Evolutionary conservation across 371 early-diverging fungal species (phyloP), one percentile per base, ranked within the genome.

Genomic region (Mucor sp.): DNA sequence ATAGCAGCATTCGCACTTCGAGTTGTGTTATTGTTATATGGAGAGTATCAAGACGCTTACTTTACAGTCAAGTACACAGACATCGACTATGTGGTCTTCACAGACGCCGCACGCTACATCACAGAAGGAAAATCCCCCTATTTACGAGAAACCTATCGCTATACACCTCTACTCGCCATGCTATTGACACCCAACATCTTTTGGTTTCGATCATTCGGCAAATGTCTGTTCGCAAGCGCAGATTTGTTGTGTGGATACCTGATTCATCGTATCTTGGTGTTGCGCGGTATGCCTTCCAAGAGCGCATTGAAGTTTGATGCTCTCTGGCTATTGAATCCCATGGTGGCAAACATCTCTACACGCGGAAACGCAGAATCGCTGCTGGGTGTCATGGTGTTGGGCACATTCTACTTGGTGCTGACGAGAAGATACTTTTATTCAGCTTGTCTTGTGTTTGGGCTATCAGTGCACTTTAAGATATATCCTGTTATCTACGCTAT

Each of bases 401-500:
- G 86, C 3, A 81, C 90, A 3, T 70, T 98, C 4, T 94, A 90
- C 67, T 71, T 83, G n/a, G 71, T 97, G 17, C 66, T 90, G 58
- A 79, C 71, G 15, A 78, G 84, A 21, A 77, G 82, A 23, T 50
- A 58, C 25, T 75, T 88, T 30, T 77, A 70, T 8, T 62, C 78
- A 32, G 93, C 89, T 0, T 93, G 94, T 6, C 78, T 89, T 11
- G 37, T 92, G 33, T 95, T 94, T 84, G 99, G 98, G 0, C 72
- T 96, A n/a, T 83, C 95, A 6, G 96, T 98, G 8, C 99, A 99
- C 75, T 88, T 98, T 69, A 99, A 99, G 75, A 94, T 98, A 7
- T 99, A 97, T 76, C 98, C 99, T 6, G 85, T 96, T 60, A 90
- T 99, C 19, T 96, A 97, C 76, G 92, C 94, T 0, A 69, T 94